These are phyloP conservation scores for Diaporthe nobilis DNA, from an alignment of 2,329 filamentous ascomycete species.

Conservation along the genomic window DNA sequence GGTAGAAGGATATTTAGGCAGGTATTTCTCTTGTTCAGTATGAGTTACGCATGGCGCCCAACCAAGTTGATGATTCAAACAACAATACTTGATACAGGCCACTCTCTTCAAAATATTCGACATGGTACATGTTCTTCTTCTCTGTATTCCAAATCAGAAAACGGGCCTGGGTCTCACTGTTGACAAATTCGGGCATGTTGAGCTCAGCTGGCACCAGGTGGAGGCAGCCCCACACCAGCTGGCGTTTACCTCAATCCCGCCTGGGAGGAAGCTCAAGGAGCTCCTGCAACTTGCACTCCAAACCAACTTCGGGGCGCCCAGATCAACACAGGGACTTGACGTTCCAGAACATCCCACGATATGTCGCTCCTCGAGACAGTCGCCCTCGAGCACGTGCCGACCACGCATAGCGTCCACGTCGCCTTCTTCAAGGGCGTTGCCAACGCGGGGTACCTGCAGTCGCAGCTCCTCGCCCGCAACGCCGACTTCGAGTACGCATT, in stretches of 20 bases:
- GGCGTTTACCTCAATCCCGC: background rate
- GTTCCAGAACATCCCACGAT: slow-evolving; percentile 34
- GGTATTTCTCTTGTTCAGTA: no score
- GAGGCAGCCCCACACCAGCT: background rate
- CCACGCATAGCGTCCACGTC: slow-evolving; percentile 76
- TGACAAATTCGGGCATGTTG: background rate
- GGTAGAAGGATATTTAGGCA: no score
- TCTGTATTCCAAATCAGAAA: background rate
- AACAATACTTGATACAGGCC: no score
- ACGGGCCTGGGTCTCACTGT: background rate
- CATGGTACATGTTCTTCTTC: no score
- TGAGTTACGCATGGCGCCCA: no score
- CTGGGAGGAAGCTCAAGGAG: background rate
- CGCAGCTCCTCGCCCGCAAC: slow-evolving; percentile 89
- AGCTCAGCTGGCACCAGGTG: slow-evolving; percentile 4
- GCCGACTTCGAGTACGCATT: slow-evolving; percentile 92
- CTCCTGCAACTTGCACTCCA: background rate
- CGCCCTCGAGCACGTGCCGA: slow-evolving; percentile 81
- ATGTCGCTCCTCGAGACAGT: slow-evolving; percentile 76
- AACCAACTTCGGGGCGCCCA: background rate
- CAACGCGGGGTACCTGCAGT: slow-evolving; percentile 83
- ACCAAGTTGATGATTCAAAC: no score
- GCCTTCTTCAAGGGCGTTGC: slow-evolving; percentile 81
- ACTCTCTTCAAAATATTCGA: no score
- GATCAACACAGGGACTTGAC: background rate